These are phyloP conservation scores for Helminthosporium solani DNA, from an alignment of 2,329 filamentous ascomycete genomes.

Conservation along the genomic window DNA sequence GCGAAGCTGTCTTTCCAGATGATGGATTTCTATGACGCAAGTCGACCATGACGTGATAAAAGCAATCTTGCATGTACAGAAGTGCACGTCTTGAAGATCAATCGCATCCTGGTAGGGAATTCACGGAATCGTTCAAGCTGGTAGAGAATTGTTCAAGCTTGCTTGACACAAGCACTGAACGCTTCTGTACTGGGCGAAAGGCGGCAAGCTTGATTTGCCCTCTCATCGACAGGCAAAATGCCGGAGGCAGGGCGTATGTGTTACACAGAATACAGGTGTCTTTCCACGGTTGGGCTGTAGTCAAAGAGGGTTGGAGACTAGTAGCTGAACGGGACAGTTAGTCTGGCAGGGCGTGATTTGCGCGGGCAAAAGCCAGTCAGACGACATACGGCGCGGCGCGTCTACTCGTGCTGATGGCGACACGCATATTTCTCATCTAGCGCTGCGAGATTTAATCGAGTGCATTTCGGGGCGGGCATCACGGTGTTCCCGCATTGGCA, in stretches of 20 bases:
- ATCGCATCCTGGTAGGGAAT: too few relatives aligned
- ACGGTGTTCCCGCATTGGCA: slow-evolving; percentile 41
- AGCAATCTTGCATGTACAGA: too few relatives aligned
- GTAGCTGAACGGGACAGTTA: slow-evolving; percentile 21
- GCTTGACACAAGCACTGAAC: slow-evolving; percentile 4
- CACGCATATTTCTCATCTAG: slow-evolving; percentile 28
- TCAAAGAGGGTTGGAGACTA: slow-evolving; percentile 16
- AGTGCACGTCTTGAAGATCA: too few relatives aligned
- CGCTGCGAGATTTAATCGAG: slow-evolving; percentile 33
- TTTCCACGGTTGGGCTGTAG: slow-evolving; percentile 30
- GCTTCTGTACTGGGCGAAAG: slow-evolving; percentile 21
- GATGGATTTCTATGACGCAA: too few relatives aligned
- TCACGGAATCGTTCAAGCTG: too few relatives aligned
- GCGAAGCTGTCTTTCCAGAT: too few relatives aligned
- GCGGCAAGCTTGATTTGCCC: too few relatives aligned
- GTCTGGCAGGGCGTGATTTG: slow-evolving; percentile 29
- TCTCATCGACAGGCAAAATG: slow-evolving; percentile 22
- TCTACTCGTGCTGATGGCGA: slow-evolving; percentile 24
- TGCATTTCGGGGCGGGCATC: slow-evolving; percentile 24
- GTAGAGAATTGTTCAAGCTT: too few relatives aligned
- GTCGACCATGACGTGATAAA: too few relatives aligned
- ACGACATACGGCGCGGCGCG: slow-evolving; percentile 14
- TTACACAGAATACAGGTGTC: slow-evolving; percentile 40
- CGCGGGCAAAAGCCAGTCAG: slow-evolving; percentile 21
- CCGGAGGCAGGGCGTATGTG: slow-evolving; percentile 23